Base-by-base conservation (phyloP, 805 yeast species). In the Lachancea fermentati region DNA sequence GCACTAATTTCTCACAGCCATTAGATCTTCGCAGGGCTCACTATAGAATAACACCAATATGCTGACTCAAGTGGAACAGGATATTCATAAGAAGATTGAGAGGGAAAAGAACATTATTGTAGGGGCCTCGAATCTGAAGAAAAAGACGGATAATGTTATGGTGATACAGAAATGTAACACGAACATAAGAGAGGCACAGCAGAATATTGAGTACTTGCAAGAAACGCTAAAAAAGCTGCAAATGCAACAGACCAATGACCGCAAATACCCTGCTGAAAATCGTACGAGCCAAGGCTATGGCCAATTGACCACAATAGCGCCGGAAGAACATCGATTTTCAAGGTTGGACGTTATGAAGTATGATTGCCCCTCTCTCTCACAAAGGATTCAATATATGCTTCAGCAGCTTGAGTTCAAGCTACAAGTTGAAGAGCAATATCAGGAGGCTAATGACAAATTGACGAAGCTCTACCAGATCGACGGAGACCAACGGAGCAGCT, bases 341-440 rank as follows among this genome's bases (percentile, higher is more conserved):
- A 72, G 85, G 15, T 67, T 85, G 49, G 98, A 93, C 60, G 70
- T 93, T 42, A 73, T 87, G 58, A 88, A 88, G 53, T 88, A 87
- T 57, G 97, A 93, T 54, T 85, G 96, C 52, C 96, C 97, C 0
- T 85, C 95, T 0, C 68, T 93, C 50, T 96, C 97, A 8, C 96
- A 93, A 54, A 77, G 93, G 47, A 93, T 93, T 55, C 96, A 87
- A 63, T 81, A 85, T 53, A 89, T 93, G 97, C 73, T 91, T 41
- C 97, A 89, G 65, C 95, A 88, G 62, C 71, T 93, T 44, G 96
- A 89, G 58, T 88, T 91, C 62, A 93, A 93, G 63, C 72, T 91
- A 34, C 93, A 91, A 56, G 95, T 91, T 29, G 99, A 93, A 61
- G 79, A 85, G 52, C 95, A 93, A 63, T 93, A 91, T 63, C 80